Evolutionary conservation across 2,329 filamentous ascomycete genomes (phyloP), one percentile per base, ranked within the genome.

Genomic region (Keithomyces neogunnii): DNA sequence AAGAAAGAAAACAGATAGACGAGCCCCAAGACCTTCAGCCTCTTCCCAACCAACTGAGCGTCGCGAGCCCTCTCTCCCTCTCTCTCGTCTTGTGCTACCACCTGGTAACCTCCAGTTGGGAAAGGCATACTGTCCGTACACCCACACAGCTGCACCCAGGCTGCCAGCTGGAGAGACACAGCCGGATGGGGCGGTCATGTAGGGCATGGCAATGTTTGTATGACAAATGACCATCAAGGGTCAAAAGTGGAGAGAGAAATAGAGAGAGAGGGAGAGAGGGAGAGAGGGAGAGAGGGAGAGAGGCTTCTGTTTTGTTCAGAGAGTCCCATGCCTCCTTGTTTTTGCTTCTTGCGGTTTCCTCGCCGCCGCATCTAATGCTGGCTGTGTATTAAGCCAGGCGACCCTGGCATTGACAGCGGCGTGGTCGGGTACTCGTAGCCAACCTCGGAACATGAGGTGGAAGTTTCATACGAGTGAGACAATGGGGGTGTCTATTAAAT

Each of bases 391-490:
- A 78, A 69, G 59, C 76, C 76, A 43, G 85, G 85, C 44, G 85
- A 87, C 45, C 76, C 77, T 33, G 84, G 84, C 80, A 88, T 84
- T n/a, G 84, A 88, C 57, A 86, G 71, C 54, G 86, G 86, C 49
- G 86, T 89, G 43, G 79, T 80, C 38, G 85, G 85, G 69, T 84
- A 84, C 57, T 82, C 78, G 63, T 79, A 83, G 52, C 77, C 76
- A 55, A 76, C 71, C 59, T 84, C 81, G 33, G 80, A 84, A 66
- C 80, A 81, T 61, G 73, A 76, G 54, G 78, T 72, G 49, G 84
- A 88, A 65, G 82, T 79, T 61, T 87, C 84, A 66, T 83, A 87
- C 31, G 82, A 85, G 65, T 86, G 84, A 62, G 84, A 86, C 60
- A 89, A 80, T 63, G 86, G 84, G 71, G 86, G 86, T 68, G 86